Conservation (phyloP, 2,329 filamentous ascomycete species). For the Chaetomiaceae sp. region DNA sequence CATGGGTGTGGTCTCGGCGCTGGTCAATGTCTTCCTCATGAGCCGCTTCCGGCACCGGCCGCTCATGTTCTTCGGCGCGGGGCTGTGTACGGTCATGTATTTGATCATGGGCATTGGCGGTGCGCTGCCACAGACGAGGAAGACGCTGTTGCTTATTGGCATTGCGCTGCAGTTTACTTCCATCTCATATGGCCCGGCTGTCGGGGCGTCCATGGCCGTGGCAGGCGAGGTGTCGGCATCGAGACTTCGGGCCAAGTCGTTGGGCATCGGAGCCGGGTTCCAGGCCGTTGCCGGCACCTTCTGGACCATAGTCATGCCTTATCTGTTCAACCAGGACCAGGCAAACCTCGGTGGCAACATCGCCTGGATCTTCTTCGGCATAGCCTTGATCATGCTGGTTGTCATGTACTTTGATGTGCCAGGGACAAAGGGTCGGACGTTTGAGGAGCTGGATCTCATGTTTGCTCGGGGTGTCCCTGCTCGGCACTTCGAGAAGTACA, state of each 20-base stretch:
- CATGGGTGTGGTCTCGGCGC: constrained; percentile 9
- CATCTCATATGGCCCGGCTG: constrained; percentile 19
- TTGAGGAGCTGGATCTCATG: constrained; percentile 9
- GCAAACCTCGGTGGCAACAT: constrained; percentile 9
- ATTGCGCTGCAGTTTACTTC: constrained; percentile 5
- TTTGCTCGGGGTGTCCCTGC: neutral
- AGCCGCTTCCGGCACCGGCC: constrained; percentile 22
- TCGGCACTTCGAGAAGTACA: neutral
- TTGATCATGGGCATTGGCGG: constrained; percentile 24
- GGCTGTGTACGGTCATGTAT: constrained; percentile 20
- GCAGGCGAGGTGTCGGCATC: constrained; percentile 8
- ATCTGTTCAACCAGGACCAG: constrained; percentile 10
- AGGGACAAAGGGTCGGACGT: constrained; percentile 1
- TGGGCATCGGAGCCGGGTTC: constrained; percentile 1
- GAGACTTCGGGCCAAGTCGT: constrained; percentile 7
- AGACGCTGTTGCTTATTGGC: constrained; percentile 21
- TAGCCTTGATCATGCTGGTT: neutral
- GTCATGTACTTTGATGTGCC: constrained; percentile 6
- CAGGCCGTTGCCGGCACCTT: neutral
- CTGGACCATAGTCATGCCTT: constrained; percentile 6
- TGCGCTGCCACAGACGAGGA: constrained; percentile 15
- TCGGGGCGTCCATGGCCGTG: constrained; percentile 18
- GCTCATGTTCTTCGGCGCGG: constrained; percentile 23
- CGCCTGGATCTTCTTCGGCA: constrained; percentile 6
- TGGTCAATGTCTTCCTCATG: constrained; percentile 23